phyloP scores from a whole-genome alignment of 176 grass and related monocot species.

The Phyllostachys edulis region DNA sequence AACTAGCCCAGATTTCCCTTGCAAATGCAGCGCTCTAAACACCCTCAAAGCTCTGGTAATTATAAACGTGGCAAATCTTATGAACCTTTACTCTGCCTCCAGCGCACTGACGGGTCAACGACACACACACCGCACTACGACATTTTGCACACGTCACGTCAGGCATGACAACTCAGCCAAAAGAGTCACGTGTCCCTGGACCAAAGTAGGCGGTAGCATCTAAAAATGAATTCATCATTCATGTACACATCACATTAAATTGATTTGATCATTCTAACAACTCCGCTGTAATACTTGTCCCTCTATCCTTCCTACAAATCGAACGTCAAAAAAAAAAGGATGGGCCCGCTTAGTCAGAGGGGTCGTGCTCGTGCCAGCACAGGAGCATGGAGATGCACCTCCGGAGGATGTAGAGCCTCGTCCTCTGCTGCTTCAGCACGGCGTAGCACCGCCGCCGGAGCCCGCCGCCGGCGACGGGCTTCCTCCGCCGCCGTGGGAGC shows the following conservation, averaged over 20 bases:
- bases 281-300: not conserved
- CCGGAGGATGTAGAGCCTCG: constrained; percentile 73
- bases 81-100: too few relatives aligned
- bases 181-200: not conserved
- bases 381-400: constrained; percentile 81
- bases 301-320: not conserved
- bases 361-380: constrained; percentile 74
- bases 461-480: constrained; percentile 22
- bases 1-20: too few relatives aligned
- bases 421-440: constrained; percentile 82
- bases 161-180: not conserved
- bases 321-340: not conserved
- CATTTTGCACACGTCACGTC: not conserved
- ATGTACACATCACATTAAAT: not conserved
- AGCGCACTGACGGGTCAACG: too few relatives aligned
- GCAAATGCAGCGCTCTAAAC: too few relatives aligned
- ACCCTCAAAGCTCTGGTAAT: too few relatives aligned
- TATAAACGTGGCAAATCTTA: too few relatives aligned
- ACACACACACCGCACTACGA: too few relatives aligned
- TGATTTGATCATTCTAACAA: not conserved
- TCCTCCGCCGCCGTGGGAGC: constrained; percentile 30
- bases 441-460: constrained; percentile 55
- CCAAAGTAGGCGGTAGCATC: not conserved
- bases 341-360: constrained; percentile 46
- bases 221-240: not conserved